Conservation (phyloP, 2,329 filamentous ascomycete genomes). For the Fusarium sp. region DNA sequence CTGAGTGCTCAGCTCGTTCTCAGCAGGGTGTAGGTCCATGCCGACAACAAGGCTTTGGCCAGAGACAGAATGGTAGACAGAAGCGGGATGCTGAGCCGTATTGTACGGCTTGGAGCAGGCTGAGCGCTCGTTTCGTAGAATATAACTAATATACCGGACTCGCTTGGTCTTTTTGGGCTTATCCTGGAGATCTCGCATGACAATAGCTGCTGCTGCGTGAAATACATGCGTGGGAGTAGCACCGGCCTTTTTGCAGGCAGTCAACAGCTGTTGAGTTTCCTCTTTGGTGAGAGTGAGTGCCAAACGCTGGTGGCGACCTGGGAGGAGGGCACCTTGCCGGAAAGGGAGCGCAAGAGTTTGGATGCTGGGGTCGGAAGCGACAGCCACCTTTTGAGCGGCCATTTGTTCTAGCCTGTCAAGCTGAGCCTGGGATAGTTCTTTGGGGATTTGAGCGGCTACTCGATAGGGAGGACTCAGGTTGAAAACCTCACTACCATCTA, state of each 20-base stretch:
- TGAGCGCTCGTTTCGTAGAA: constrained; percentile 51
- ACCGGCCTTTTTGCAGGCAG: constrained; percentile 31
- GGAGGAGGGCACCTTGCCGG: constrained; percentile 22
- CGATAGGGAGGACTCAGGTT: constrained; percentile 32
- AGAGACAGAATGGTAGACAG: constrained; percentile 52
- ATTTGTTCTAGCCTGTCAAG: neutral
- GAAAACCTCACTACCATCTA: constrained; percentile 40
- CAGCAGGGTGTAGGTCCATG: constrained; percentile 22
- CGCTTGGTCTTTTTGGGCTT: neutral
- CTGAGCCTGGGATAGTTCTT: accelerated
- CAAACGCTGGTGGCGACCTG: constrained; percentile 47
- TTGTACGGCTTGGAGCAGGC: constrained; percentile 46
- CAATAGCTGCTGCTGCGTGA: constrained; percentile 52
- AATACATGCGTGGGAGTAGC: constrained; percentile 52
- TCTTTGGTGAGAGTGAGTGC: constrained; percentile 34
- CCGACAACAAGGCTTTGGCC: constrained; percentile 47
- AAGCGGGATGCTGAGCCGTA: constrained; percentile 41
- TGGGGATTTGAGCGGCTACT: neutral
- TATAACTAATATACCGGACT: constrained; percentile 50
- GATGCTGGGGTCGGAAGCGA: neutral
- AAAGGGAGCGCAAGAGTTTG: constrained; percentile 40
- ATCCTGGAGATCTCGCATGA: constrained; percentile 47
- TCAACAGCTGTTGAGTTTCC: constrained; percentile 35
- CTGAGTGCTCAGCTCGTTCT: accelerated
- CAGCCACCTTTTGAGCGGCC: constrained; percentile 9